Evolutionary conservation across 305 asterid genomes (phyloP), one percentile per base, ranked within the genome.

Genomic region (Fraxinus albicans): DNA sequence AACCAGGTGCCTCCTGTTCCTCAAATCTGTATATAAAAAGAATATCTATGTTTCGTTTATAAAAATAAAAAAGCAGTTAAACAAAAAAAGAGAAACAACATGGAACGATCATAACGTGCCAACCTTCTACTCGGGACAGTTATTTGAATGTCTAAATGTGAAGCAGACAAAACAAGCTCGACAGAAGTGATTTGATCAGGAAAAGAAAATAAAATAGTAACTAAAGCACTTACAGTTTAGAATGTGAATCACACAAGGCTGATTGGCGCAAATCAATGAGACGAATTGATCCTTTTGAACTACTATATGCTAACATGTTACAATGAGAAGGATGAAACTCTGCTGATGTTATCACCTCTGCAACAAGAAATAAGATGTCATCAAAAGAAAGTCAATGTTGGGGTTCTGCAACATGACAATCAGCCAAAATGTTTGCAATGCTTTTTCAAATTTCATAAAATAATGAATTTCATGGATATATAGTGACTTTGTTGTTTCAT

Each of bases 341-440:
- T 67, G 99, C 99, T 78, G 99, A 94, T 79, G 99, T 96, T 86
- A 96, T 96, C 82, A 96, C 99, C 99, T 96, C 99, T 96, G 98
- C 89, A 87, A 88, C 25, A 76, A 81, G 58, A 81, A 86, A 87
- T 81, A 86, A 35, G 55, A 73, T 38, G 50, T 83, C 73, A 77
- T 80, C 78, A 67, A 85, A 31, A 77, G 77, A 58, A 38, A 25
- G 34, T 42, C 42, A 50, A 55, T 2, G 13, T 21, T 21, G 17
- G 6, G 9, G 53, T 73, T 86, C 77, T 12, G 21, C 80, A 77
- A 79, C 70, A 77, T 80, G 36, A 73, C 40, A 23, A 79, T 47
- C 80, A 4, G 47, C 53, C 29, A 86, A 4, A 82, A 47, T 78
- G 63, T 33, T 36, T 80, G 74, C 77, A 73, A 42, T 55, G 60